Evolutionary conservation across 2,329 filamentous ascomycete genomes (phyloP).

Genomic region (Sporothrix euskadiensis): DNA sequence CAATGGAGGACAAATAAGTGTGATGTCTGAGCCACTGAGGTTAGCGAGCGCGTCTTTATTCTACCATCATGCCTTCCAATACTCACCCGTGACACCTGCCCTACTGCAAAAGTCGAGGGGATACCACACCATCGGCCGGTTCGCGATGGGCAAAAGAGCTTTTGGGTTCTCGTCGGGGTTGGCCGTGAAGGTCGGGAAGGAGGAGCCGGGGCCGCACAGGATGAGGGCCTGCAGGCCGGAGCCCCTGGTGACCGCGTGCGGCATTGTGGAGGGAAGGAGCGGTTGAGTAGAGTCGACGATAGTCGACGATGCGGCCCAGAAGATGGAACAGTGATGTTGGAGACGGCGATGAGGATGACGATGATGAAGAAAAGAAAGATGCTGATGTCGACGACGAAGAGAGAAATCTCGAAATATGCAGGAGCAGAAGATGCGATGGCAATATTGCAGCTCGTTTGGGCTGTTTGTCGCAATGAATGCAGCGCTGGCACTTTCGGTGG

Average conservation of each 20-base stretch:
- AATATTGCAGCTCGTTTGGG: background rate
- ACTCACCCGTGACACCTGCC: conserved; percentile 69
- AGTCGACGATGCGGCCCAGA: background rate
- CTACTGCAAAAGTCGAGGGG: conserved; percentile 82
- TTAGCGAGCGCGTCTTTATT: background rate
- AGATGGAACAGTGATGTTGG: background rate
- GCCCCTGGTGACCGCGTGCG: conserved; percentile 68
- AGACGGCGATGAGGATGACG: background rate
- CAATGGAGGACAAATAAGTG: conserved; percentile 63
- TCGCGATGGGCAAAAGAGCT: conserved; percentile 78
- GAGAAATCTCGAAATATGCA: background rate
- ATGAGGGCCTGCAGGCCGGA: conserved; percentile 82
- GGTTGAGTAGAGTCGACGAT: background rate
- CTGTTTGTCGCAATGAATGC: background rate
- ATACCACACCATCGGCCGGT: conserved; percentile 88
- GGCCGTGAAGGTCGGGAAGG: conserved; percentile 78
- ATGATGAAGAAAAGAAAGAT: background rate
- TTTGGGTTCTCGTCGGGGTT: conserved; percentile 80
- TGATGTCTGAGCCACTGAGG: conserved; percentile 52
- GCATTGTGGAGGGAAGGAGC: conserved; percentile 55
- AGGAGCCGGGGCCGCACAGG: conserved; percentile 78
- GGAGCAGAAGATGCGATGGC: background rate
- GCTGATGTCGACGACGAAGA: background rate
- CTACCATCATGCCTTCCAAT: background rate
- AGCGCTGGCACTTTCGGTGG: background rate